Base-by-base conservation (phyloP, 371 early-diverging fungal genomes). In the Zychaea mexicana region DNA sequence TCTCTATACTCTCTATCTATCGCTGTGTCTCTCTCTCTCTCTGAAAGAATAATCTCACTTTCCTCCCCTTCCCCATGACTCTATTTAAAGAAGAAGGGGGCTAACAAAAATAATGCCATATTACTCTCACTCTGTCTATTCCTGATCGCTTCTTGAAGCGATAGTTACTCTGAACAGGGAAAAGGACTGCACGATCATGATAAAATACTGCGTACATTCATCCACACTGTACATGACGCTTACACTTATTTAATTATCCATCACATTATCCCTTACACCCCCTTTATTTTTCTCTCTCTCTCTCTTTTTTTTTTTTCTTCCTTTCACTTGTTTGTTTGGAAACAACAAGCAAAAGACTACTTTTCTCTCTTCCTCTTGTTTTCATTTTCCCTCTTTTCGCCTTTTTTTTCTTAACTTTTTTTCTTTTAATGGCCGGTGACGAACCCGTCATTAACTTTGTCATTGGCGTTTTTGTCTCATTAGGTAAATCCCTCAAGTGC, bases 391-490 rank as follows among this genome's bases (percentile, higher is more conserved):
- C 31, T 55, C 17, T 26, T 26, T 57, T 57, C 27, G 12, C 33
- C 15, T 27, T 57, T 19, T 26, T 32, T 54, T 19, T 54, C 55
- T 31, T 12, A 8, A 17, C 32, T 10, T 54, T 54, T 60, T 47
- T 47, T 15, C 54, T 31, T 52, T 66, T 59, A 31, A 76, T 76
- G 76, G 74, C 76, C 58, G 66, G 71, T 64, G 76, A 74, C 55
- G 73, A 74, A 52, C 67, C 71, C 61, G 72, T 79, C 59, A 66
- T 74, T 36, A 70, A 85, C 73, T 82, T 88, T 67, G 77, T 84
- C 47, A 84, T 89, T 67, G 90, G 90, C 57, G 73, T 89, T 54
- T 74, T 81, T 49, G 88, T 89, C 52, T 88, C 87, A 33, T 62
- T 89, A 60, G 77, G 80, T 79, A 66, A 3, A 22, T 26, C 12